These are phyloP conservation scores for Serendipita sp. DNA, from an alignment of 768 basidiomycete genomes.

Conservation along the genomic window DNA sequence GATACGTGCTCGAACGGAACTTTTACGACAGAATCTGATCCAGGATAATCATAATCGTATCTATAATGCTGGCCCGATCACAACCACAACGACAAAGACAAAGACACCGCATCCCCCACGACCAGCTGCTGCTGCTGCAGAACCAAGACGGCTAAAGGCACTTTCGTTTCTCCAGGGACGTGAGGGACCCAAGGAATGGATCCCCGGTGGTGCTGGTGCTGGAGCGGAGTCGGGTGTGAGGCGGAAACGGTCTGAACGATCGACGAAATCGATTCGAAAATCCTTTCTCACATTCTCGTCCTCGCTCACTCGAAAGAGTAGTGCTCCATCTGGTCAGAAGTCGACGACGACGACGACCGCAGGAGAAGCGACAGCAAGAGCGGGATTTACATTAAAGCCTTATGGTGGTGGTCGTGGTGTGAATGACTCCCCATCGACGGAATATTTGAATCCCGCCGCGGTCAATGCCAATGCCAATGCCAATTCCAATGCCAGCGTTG, in stretches of 20 bases:
- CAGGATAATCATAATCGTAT: no score
- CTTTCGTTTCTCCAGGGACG: neutral
- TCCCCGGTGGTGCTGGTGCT: neutral
- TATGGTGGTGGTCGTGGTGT: neutral
- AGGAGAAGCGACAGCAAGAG: neutral
- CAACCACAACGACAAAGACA: no score
- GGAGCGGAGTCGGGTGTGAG: neutral
- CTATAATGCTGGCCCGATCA: no score
- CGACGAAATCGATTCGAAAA: neutral
- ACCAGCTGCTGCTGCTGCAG: neutral
- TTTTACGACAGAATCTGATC: no score
- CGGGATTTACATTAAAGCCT: no score
- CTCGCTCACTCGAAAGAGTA: neutral
- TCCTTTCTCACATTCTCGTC: neutral
- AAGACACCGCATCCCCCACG: no score
- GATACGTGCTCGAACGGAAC: neutral
- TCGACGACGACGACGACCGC: neutral
- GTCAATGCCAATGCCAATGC: neutral
- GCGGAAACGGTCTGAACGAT: neutral
- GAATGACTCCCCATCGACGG: neutral
- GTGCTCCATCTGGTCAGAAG: neutral
- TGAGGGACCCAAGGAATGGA: neutral
- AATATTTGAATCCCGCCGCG: neutral
- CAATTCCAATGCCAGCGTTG: neutral
- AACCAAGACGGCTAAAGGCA: neutral